These are phyloP conservation scores for Calonectria honghensis DNA, from an alignment of 2,329 filamentous ascomycete genomes.

Conservation along the genomic window DNA sequence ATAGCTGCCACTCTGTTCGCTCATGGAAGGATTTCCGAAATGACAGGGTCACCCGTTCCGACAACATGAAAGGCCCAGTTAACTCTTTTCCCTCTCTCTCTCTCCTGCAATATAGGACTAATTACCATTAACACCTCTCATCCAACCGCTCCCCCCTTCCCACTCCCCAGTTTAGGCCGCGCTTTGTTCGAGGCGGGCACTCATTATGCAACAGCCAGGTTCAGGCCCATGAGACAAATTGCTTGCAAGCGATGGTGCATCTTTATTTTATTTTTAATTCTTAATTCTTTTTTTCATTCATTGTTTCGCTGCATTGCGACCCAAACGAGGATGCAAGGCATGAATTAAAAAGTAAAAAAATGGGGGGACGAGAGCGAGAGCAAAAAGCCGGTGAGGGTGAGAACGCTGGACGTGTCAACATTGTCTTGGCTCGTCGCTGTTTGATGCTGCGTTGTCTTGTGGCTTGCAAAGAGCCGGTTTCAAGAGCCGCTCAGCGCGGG, in stretches of 20 bases:
- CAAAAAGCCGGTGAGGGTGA: not conserved
- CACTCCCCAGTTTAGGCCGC: not conserved
- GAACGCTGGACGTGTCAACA: conserved; percentile 4
- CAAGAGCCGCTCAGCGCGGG: conserved; percentile 24
- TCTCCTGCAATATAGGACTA: not conserved
- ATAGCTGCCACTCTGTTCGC: not conserved
- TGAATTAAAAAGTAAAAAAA: not conserved
- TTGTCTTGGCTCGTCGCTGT: conserved; percentile 2
- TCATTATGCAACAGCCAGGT: conserved; percentile 29
- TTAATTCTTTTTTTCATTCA: not conserved
- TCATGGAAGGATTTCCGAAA: conserved; percentile 45
- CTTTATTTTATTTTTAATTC: not conserved
- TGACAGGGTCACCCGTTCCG: conserved; percentile 50
- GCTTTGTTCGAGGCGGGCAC: conserved; percentile 17
- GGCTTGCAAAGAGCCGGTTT: conserved; percentile 24
- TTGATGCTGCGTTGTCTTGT: not conserved
- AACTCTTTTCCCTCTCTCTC: not conserved
- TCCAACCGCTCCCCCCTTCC: not conserved
- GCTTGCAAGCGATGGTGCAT: not conserved
- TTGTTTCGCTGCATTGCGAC: not conserved
- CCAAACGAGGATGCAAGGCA: not conserved
- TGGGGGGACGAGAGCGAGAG: too few relatives aligned
- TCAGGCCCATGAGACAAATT: conserved; percentile 10
- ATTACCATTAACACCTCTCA: not conserved
- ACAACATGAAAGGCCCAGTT: conserved; percentile 48